Conservation (phyloP, 495 filamentous ascomycete species). For the Acidomyces sp. region DNA sequence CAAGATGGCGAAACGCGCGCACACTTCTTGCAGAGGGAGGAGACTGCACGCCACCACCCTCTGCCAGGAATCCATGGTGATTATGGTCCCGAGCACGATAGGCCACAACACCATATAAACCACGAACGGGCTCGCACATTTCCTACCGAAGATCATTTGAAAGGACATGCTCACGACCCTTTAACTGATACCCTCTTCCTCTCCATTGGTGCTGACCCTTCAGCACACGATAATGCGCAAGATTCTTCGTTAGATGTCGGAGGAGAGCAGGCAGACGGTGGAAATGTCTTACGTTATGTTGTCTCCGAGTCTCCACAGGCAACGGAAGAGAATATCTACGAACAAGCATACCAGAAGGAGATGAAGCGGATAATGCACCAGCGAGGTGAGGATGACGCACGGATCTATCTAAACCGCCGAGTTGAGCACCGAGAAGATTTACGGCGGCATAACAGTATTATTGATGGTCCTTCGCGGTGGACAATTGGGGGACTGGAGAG, state of each 20-base stretch:
- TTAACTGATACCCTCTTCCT: conserved; percentile 53
- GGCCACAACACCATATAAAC: background rate
- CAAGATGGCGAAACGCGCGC: conserved; percentile 9
- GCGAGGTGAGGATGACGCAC: conserved; percentile 27
- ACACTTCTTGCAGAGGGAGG: conserved; percentile 5
- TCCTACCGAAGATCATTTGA: conserved; percentile 28
- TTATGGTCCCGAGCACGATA: background rate
- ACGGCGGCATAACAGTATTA: conserved; percentile 2
- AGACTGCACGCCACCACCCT: conserved; percentile 1
- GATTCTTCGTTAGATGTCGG: too few species aligned
- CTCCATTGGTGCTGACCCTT: conserved; percentile 53
- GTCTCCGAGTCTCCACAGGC: conserved; percentile 73
- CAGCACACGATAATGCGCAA: conserved; percentile 7
- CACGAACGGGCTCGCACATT: background rate
- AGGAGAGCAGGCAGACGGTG: too few species aligned
- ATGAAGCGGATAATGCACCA: conserved; percentile 52
- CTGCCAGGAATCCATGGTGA: background rate
- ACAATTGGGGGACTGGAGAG: background rate
- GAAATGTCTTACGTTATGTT: conserved; percentile 17
- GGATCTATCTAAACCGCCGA: conserved; percentile 47
- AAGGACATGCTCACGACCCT: conserved; percentile 53
- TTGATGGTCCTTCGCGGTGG: conserved; percentile 3
- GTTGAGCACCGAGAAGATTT: conserved; percentile 38
- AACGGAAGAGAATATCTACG: conserved; percentile 75
- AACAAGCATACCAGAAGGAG: conserved; percentile 71